Conservation (phyloP, 768 basidiomycete genomes). For the Leccinum pellstonianum region DNA sequence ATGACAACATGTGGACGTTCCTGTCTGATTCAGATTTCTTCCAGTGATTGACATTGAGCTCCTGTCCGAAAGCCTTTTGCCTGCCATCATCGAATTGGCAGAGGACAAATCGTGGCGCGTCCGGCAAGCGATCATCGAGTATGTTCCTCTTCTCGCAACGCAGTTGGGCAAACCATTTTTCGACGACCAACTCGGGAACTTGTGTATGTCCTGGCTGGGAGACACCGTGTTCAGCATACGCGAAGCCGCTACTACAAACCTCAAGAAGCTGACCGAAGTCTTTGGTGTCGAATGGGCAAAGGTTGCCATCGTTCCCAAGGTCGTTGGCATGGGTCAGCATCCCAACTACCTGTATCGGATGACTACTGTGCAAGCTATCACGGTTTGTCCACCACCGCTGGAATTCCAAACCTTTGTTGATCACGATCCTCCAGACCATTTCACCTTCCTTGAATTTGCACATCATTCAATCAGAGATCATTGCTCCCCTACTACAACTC, state of each 20-base stretch:
- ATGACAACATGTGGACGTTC: constrained; percentile 2
- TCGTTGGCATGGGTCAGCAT: constrained; percentile 95
- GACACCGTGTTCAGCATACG: constrained; percentile 98
- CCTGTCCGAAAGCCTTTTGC: constrained; percentile 90
- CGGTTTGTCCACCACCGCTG: constrained; percentile 50
- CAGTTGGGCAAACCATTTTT: constrained; percentile 97
- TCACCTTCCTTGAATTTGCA: constrained; percentile 84
- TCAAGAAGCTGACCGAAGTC: constrained; percentile 96
- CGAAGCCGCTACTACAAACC: constrained; percentile 95
- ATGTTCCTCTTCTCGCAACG: constrained; percentile 97
- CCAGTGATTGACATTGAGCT: constrained; percentile 97
- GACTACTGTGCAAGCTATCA: constrained; percentile 99
- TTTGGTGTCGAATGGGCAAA: constrained; percentile 99
- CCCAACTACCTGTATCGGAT: constrained; percentile 97
- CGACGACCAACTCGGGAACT: constrained; percentile 92
- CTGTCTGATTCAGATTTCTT: constrained; percentile 11
- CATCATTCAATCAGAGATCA: constrained; percentile 80
- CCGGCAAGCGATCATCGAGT: constrained; percentile 99
- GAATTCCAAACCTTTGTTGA: constrained; percentile 2
- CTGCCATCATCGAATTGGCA: constrained; percentile 95
- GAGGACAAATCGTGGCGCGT: constrained; percentile 99
- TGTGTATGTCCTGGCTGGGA: constrained; percentile 99
- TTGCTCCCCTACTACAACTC: constrained; percentile 79
- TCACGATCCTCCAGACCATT: constrained; percentile 68
- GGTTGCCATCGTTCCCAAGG: constrained; percentile 91